Evolutionary conservation across 1,284 basidiomycete species (phyloP), one percentile per base, ranked within the genome.

Genomic region (Puccinia brachypodii): DNA sequence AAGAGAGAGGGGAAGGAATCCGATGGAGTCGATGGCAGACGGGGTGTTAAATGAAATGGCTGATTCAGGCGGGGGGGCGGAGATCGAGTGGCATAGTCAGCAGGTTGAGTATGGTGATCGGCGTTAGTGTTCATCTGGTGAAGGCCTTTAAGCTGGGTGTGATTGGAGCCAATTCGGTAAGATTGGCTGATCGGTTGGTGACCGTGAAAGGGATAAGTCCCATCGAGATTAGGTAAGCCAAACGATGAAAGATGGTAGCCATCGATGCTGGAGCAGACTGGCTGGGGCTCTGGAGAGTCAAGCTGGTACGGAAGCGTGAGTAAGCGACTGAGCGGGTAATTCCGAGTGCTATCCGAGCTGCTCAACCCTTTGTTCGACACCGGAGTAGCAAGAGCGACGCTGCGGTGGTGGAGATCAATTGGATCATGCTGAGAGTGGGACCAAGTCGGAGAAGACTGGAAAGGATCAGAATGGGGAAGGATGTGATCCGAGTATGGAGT

Each of bases 371-470:
- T 73, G 58, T 53, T 47, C 0, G 76, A 78, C 31, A 42, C 71
- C 16, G 78, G 71, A 47, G 78, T 81, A 11, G 78, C 64, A 8
- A 81, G 69, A 38, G 78, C 33, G 31, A 81, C 28, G 40, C 56
- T 73, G 31, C 69, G 78, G 40, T 73, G 60, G n/a, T 71, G 50
- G 31, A 81, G 28, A 50, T 81, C 68, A 42, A 73, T 13, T 36
- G 76, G 38, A 38, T 80, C 58, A 74, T 81, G 53, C 25, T 40
- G 78, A 28, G 71, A 60, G 22, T 72, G 56, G n/a, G 68, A 62
- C 58, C 68, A 81, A 44, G 50, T 31, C 9, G 62, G 78, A 25
- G 78, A 81, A 19, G 53, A n/a, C 22, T 71, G 76, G 31, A 58
- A 50, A 47, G 42, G 68, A 64, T 71, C 68, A n/a, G 78, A 72